Evolutionary conservation across 2,329 filamentous ascomycete genomes (phyloP).

Genomic region (Fusarium tupiense): DNA sequence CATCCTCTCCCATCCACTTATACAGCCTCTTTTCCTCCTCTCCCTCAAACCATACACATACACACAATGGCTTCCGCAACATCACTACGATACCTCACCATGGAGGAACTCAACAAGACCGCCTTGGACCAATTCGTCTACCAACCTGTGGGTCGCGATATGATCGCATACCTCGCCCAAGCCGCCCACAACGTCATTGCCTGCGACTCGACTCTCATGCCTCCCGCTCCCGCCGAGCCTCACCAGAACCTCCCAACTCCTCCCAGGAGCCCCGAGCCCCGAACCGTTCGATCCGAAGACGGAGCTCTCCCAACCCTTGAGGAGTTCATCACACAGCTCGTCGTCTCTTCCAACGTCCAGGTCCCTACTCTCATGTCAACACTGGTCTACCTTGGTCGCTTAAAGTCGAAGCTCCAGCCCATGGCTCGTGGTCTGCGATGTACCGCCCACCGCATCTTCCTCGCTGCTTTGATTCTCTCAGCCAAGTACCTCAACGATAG

Average conservation of each 20-base stretch:
- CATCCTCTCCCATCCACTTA: slow-evolving; percentile 7
- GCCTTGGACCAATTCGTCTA: slow-evolving; percentile 86
- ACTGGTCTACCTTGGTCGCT: slow-evolving; percentile 88
- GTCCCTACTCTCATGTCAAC: slow-evolving; percentile 97
- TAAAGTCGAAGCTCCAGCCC: slow-evolving; percentile 86
- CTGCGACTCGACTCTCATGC: slow-evolving; percentile 73
- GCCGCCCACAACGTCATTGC: slow-evolving; percentile 82
- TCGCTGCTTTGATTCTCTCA: slow-evolving; percentile 84
- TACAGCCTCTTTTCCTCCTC: slow-evolving; percentile 17
- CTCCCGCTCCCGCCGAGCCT: slow-evolving; percentile 50
- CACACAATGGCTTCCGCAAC: slow-evolving; percentile 44
- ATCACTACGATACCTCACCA: slow-evolving; percentile 56
- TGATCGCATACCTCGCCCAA: slow-evolving; percentile 80
- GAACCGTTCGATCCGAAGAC: slow-evolving; percentile 59
- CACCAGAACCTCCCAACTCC: slow-evolving; percentile 58
- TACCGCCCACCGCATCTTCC: slow-evolving; percentile 97
- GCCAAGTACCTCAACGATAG: slow-evolving; percentile 99
- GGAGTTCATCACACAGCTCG: slow-evolving; percentile 90
- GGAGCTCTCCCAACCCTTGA: slow-evolving; percentile 80
- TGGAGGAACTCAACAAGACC: slow-evolving; percentile 72
- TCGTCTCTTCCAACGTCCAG: slow-evolving; percentile 94
- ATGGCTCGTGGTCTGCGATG: slow-evolving; percentile 96
- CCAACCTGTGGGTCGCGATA: slow-evolving; percentile 76
- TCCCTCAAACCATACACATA: not conserved
- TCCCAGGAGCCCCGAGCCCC: slow-evolving; percentile 60